Evolutionary conservation across 805 yeast species (phyloP), one percentile per base, ranked within the genome.

Genomic region (Cyberlindnera americana): DNA sequence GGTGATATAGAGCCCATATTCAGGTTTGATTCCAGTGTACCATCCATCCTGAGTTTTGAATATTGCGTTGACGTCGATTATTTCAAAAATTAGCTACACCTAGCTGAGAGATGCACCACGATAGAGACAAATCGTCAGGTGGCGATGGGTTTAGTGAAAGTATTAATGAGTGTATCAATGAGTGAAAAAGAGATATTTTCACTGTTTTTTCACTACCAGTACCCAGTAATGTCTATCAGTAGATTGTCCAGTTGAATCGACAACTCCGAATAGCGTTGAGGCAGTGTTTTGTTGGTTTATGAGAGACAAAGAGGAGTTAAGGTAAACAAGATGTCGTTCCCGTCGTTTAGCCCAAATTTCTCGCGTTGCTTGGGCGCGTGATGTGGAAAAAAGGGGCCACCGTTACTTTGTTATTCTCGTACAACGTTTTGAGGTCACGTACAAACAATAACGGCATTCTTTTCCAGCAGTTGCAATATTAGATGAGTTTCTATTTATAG

Each of bases 161-260:
- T n/a, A n/a, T n/a, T n/a, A n/a, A n/a, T n/a, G n/a, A n/a, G n/a
- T n/a, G n/a, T n/a, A n/a, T n/a, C n/a, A n/a, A n/a, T n/a, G n/a
- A n/a, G n/a, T n/a, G n/a, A n/a, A n/a, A n/a, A n/a, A n/a, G n/a
- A n/a, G n/a, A n/a, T n/a, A n/a, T n/a, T n/a, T n/a, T n/a, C n/a
- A n/a, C n/a, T n/a, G n/a, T n/a, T n/a, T n/a, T n/a, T n/a, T n/a
- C n/a, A n/a, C n/a, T n/a, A n/a, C n/a, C n/a, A n/a, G n/a, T n/a
- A n/a, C n/a, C n/a, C n/a, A n/a, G n/a, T n/a, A n/a, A n/a, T n/a
- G n/a, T n/a, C n/a, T n/a, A n/a, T n/a, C n/a, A n/a, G n/a, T n/a
- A n/a, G n/a, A n/a, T n/a, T 31, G 46, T 35, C 41, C 42, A 37
- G 46, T 42, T 37, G 46, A 42, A 42, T 42, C 35, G 46, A 42